phyloP scores from a whole-genome alignment of 441 rosid species.

The Eruca vesicaria region DNA sequence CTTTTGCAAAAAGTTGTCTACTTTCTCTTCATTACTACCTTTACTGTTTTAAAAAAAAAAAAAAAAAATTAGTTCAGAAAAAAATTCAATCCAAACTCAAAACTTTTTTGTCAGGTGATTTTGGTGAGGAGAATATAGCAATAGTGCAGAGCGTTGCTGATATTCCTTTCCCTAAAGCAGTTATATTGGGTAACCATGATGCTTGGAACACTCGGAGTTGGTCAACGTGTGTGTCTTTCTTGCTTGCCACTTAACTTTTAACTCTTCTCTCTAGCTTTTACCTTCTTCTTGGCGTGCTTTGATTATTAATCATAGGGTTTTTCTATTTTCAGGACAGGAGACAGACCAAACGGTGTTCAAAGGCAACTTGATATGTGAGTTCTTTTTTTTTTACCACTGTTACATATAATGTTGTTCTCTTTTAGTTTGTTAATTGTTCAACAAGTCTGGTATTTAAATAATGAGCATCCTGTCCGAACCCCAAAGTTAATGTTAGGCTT shows the following conservation, averaged over 20 bases:
- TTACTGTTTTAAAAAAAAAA: too few species aligned
- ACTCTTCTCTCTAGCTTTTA: background rate
- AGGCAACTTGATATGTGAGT: constrained; percentile 86
- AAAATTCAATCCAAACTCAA: too few species aligned
- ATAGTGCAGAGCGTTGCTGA: constrained; percentile 66
- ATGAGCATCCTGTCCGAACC: constrained; percentile 5
- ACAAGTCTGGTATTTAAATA: background rate
- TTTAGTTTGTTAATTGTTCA: background rate
- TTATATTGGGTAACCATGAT: constrained; percentile 90
- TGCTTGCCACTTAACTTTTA: constrained; percentile 18
- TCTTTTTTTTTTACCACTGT: too few species aligned
- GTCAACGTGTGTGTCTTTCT: constrained; percentile 40
- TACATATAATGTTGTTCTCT: too few species aligned
- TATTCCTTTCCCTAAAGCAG: constrained; percentile 73
- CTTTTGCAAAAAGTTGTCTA: background rate
- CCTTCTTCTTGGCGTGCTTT: background rate
- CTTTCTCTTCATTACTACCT: constrained; percentile 6
- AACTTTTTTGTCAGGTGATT: constrained; percentile 59
- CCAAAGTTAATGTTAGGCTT: background rate
- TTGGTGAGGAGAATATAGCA: constrained; percentile 75
- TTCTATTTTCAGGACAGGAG: constrained; percentile 37
- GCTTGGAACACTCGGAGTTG: constrained; percentile 72
- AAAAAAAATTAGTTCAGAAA: too few species aligned
- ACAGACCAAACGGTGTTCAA: constrained; percentile 54
- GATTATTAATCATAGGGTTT: constrained; percentile 17